A percentile compares a stretch with the other conserved stretches of the same genome.
phyloP scores from a whole-genome alignment of 768 basidiomycete species.

The Boletus reticuloceps region DNA sequence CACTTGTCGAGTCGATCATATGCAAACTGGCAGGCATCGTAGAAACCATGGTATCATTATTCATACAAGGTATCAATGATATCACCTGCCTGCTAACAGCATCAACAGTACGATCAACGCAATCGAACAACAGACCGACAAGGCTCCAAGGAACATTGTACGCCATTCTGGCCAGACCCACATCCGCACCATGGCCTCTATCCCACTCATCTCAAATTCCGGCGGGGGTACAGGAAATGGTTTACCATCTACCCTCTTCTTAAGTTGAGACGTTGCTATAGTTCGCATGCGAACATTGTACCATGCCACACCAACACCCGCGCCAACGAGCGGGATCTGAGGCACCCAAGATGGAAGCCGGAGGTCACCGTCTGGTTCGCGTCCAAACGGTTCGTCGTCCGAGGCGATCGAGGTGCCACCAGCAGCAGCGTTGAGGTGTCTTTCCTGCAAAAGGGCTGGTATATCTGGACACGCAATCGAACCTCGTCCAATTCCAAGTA shows the following conservation, averaged over 20 bases:
- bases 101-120: too few species aligned
- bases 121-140: neutral
- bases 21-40: too few species aligned
- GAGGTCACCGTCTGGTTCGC: slow-evolving; percentile 35
- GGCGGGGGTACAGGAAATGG: slow-evolving; percentile 2
- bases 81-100: neutral
- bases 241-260: neutral
- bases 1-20: too few species aligned
- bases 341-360: slow-evolving; percentile 32
- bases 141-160: neutral
- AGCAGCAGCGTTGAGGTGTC: slow-evolving; percentile 1
- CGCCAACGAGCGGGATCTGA: slow-evolving; percentile 61
- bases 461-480: slow-evolving; percentile 63
- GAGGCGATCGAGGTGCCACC: slow-evolving; percentile 13
- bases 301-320: slow-evolving; percentile 63
- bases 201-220: slow-evolving; percentile 32
- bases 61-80: slow-evolving; percentile 16
- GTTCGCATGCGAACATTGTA: slow-evolving; percentile 58
- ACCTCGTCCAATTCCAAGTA: slow-evolving; percentile 74
- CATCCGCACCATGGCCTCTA: slow-evolving; percentile 42
- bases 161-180: slow-evolving; percentile 42
- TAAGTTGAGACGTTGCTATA: slow-evolving; percentile 35
- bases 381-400: slow-evolving; percentile 35
- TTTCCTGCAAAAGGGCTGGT: slow-evolving; percentile 39
- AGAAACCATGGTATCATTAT: too few species aligned